Percentiles rank a stretch among this genome's conserved stretches.
Evolutionary conservation across 78 protist genomes (phyloP).

Genomic region (Chrysochromulina parva): DNA sequence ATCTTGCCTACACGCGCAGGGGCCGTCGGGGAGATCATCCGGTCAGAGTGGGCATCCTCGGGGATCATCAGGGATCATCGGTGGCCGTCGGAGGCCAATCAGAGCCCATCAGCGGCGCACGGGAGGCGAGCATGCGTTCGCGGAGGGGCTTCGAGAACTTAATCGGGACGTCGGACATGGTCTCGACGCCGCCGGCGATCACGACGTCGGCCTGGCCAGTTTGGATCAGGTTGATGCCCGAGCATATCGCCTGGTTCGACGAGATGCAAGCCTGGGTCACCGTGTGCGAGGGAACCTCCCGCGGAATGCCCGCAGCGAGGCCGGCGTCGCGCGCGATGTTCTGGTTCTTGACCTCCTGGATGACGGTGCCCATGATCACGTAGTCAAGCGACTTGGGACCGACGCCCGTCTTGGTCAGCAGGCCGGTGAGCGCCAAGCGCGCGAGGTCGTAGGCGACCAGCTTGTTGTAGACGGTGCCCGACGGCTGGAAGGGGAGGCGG

Average conservation of each 20-base stretch:
- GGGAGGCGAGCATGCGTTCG: conserved; percentile 10
- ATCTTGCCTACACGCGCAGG: neutral
- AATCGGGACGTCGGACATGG: conserved; percentile 60
- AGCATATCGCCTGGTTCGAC: conserved; percentile 18
- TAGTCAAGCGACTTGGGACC: neutral
- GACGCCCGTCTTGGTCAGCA: conserved; percentile 26
- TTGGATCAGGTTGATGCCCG: neutral
- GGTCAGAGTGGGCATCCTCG: too few species aligned
- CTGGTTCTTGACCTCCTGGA: conserved; percentile 30
- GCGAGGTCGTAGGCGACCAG: conserved; percentile 36
- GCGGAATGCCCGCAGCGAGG: conserved; percentile 63
- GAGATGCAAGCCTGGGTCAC: conserved; percentile 56
- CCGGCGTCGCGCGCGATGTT: conserved; percentile 56
- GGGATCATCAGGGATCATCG: too few species aligned
- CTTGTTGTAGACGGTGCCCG: conserved; percentile 23
- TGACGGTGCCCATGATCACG: conserved; percentile 29
- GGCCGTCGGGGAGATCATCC: too few species aligned
- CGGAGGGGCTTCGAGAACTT: conserved; percentile 47
- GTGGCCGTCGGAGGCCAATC: too few species aligned
- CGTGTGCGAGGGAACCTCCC: conserved; percentile 59
- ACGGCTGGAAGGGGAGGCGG: conserved; percentile 34
- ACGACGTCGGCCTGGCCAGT: conserved; percentile 10
- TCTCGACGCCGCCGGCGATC: conserved; percentile 60
- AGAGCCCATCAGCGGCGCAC: too few species aligned
- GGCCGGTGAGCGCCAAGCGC: neutral